Percentiles rank a stretch among this genome's conserved stretches.
Evolutionary conservation across 208 protist genomes (phyloP).

Genomic region (Crithidia brevicula): DNA sequence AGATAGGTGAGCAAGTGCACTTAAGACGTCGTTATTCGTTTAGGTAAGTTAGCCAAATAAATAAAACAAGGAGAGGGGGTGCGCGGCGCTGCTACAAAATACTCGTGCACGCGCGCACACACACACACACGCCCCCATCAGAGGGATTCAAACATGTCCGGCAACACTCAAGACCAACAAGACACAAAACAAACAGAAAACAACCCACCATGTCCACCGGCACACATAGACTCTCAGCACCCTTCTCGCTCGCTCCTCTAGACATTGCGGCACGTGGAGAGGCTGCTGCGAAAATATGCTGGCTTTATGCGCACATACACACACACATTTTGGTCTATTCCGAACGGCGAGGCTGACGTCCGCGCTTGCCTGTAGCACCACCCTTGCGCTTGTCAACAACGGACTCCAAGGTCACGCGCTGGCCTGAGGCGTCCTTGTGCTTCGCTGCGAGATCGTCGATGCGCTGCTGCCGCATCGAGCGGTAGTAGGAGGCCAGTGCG

Average conservation of each 20-base stretch:
- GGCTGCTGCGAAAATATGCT: no score
- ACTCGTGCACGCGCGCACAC: background rate
- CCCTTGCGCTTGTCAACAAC: conserved; percentile 47
- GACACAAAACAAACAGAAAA: no score
- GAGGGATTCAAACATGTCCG: no score
- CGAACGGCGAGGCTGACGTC: conserved; percentile 4
- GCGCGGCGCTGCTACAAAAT: no score
- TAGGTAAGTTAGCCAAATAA: background rate
- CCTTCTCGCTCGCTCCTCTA: no score
- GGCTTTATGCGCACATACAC: background rate
- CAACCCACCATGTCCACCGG: no score
- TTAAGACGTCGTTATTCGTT: conserved; percentile 15
- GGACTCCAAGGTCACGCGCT: conserved; percentile 79
- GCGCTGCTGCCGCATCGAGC: conserved; percentile 78
- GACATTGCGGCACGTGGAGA: no score
- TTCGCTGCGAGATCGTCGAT: conserved; percentile 66
- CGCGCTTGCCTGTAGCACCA: conserved; percentile 36
- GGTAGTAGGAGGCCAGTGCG: conserved; percentile 67
- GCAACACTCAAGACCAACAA: no score
- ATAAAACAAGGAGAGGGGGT: conserved; percentile 5
- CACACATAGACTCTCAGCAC: no score
- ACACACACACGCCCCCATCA: no score
- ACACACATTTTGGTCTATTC: conserved; percentile 5
- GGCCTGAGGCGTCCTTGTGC: conserved; percentile 61
- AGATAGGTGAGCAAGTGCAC: background rate